phyloP scores from a whole-genome alignment of 2,329 filamentous ascomycete genomes.

The Shiraia sp. region DNA sequence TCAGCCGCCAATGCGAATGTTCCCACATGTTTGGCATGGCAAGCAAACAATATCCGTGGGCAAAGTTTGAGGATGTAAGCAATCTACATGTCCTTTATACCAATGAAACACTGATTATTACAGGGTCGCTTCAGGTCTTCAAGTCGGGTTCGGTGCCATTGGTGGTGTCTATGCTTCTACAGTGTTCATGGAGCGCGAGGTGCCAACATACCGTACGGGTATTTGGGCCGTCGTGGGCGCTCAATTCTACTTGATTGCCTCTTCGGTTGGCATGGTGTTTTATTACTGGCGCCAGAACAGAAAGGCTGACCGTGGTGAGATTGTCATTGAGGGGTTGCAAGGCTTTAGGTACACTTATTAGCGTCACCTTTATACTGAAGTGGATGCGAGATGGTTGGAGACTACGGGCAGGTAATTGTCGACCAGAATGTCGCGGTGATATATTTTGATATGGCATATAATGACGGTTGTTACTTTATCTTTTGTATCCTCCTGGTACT shows the following conservation, averaged over 20 bases:
- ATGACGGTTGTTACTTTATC: no score
- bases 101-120: background rate
- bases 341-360: conserved; percentile 21
- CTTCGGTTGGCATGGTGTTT: conserved; percentile 7
- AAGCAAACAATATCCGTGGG: conserved; percentile 14
- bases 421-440: no score
- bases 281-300: conserved; percentile 14
- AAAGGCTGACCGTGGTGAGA: conserved; percentile 15
- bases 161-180: conserved; percentile 37
- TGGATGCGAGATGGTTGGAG: no score
- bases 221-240: conserved; percentile 28
- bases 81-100: background rate
- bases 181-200: conserved; percentile 35
- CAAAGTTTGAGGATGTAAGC: conserved; percentile 19
- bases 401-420: no score
- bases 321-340: conserved; percentile 15
- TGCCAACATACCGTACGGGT: conserved; percentile 26
- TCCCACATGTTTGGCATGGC: conserved; percentile 46
- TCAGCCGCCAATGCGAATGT: conserved; percentile 57
- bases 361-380: no score
- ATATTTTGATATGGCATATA: no score
- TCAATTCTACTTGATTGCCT: conserved; percentile 22
- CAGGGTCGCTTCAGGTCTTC: conserved; percentile 33
- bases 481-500: no score
- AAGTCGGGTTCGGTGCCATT: conserved; percentile 37